phyloP scores from a whole-genome alignment of 2,329 filamentous ascomycete species.

The Aspergillus pseudoviridinutans region DNA sequence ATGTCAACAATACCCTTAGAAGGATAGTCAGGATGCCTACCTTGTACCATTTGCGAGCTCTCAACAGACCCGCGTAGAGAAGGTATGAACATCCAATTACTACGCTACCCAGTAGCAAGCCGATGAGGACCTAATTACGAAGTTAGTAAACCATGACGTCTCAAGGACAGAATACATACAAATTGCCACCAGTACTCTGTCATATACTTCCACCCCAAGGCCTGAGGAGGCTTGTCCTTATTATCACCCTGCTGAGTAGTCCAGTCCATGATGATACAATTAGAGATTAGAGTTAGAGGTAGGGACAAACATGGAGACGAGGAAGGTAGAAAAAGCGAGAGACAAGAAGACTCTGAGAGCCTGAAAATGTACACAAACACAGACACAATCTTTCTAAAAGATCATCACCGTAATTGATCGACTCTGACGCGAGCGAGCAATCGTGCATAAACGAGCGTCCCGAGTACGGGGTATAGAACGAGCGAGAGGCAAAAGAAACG shows the following conservation, averaged over 20 bases:
- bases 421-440: too few relatives aligned
- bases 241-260: too few relatives aligned
- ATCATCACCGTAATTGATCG: not conserved
- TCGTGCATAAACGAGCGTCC: not conserved
- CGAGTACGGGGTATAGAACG: not conserved
- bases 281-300: conserved; percentile 7
- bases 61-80: conserved; percentile 21
- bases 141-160: conserved; percentile 9
- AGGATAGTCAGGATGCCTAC: conserved; percentile 16
- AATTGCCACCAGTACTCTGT: conserved; percentile 42
- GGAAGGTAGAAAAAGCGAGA: conserved; percentile 6
- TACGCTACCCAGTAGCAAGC: conserved; percentile 29
- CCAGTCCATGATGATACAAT: not conserved
- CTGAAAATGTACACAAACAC: not conserved
- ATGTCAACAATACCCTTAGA: not conserved
- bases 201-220: conserved; percentile 35
- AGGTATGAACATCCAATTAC: conserved; percentile 27
- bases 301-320: not conserved
- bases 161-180: conserved; percentile 24
- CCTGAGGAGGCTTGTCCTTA: not conserved
- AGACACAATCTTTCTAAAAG: not conserved
- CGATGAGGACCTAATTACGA: conserved; percentile 29
- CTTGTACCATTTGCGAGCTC: conserved; percentile 24
- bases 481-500: too few relatives aligned
- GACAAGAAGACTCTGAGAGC: conserved; percentile 9